Base-by-base conservation (phyloP, 2,329 filamentous ascomycete genomes). In the Verticillium nonalfalfae region DNA sequence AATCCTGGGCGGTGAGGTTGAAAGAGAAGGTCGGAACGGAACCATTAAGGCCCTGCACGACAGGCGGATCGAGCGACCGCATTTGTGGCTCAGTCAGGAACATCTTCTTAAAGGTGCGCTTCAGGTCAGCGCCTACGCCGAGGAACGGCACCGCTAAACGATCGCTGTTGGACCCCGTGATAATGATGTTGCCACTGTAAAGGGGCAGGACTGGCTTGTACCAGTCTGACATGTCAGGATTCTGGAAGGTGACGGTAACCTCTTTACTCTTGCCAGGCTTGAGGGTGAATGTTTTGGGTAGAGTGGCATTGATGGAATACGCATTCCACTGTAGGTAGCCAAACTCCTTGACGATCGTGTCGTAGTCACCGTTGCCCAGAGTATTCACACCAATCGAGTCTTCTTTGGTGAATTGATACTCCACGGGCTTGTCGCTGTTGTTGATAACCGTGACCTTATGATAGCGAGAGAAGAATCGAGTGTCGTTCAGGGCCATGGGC, bases 401-500 rank as follows among this genome's bases (percentile, higher is more conserved):
- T 39, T 74, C 67, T 5, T 59, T 57, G 1, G 67, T 59, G 26
- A 68, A 63, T 14, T 65, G 69, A 67, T 78, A 79, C 18, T 66
- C 70, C 55, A 75, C 66, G 7, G 68, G 65, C 34, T 70, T 65
- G 15, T 67, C 64, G 34, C 71, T 76, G n/a, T 68, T 69, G 66
- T 80, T 79, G 56, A 67, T 74, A 61, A 79, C 70, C 52, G 63
- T 63, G 31, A 71, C 57, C 1, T 66, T 59, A 63, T 68, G 66
- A 33, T 66, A 63, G 52, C 62, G 63, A 21, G 68, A 68, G 64
- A 80, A 75, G 62, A 76, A 66, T 40, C 70, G 70, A 1, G 77
- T 79, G 63, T 81, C 78, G 62, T 81, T 80, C 62, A 80, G 74
- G n/a, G 72, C 71, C 26, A 80, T 72, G 58, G 73, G 75, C 31